phyloP scores from a whole-genome alignment of 2,329 filamentous ascomycete species.

The Phaeosphaeria sp. region DNA sequence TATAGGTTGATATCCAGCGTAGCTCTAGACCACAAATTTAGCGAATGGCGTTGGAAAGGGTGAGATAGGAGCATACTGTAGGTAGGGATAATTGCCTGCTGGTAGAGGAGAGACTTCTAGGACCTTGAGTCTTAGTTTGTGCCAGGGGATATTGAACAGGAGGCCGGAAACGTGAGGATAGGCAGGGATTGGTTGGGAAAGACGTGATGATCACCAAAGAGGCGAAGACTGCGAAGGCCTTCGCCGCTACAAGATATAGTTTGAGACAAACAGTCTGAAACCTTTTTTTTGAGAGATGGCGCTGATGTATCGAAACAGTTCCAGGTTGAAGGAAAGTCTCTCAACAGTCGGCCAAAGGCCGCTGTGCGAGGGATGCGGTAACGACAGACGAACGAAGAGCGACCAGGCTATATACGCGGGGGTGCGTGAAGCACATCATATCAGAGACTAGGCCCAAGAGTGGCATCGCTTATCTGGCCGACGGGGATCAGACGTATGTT shows the following conservation, averaged over 20 bases:
- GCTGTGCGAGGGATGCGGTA: not conserved
- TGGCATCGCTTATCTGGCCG: not conserved
- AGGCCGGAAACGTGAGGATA: too few relatives aligned
- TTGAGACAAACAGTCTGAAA: too few relatives aligned
- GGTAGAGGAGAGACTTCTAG: too few relatives aligned
- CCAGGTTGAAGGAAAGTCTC: not conserved
- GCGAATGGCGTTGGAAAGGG: too few relatives aligned
- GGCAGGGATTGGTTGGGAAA: not conserved
- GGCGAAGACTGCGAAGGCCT: conserved; percentile 2
- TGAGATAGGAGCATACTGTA: too few relatives aligned
- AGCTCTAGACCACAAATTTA: too few relatives aligned
- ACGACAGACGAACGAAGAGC: not conserved
- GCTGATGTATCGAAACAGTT: not conserved
- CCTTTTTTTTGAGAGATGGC: too few relatives aligned
- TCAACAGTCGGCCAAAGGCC: not conserved
- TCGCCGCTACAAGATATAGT: too few relatives aligned
- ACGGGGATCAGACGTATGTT: not conserved
- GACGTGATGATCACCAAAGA: not conserved
- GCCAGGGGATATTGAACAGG: too few relatives aligned
- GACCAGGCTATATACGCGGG: not conserved
- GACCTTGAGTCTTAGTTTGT: too few relatives aligned
- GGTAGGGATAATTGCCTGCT: too few relatives aligned
- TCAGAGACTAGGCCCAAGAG: not conserved
- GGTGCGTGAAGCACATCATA: not conserved
- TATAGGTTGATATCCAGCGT: not conserved